Base-by-base conservation (phyloP, 768 basidiomycete genomes). In the Suillus ampliporus region DNA sequence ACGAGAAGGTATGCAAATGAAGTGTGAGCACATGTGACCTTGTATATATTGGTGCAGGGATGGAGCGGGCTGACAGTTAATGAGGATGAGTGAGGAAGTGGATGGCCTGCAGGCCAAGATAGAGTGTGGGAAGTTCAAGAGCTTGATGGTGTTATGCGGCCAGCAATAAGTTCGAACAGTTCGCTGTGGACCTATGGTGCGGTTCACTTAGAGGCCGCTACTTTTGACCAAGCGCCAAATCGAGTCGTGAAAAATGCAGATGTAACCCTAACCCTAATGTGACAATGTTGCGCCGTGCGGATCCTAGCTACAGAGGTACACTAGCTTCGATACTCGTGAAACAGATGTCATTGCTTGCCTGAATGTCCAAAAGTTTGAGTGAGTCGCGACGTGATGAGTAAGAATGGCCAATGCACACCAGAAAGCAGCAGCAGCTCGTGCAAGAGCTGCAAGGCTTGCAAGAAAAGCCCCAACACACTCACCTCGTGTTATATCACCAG, bases 381-480 rank as follows among this genome's bases (percentile, higher is more conserved):
- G 9, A 38, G 47, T 48, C 1, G 15, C 1, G 47, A 48, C 8
- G 15, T 48, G 47, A 47, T 7, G 5, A 21, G 46, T 47, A 26
- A 47, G 1, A 47, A 47, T 47, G 46, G 46, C 46, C 46, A 47
- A 47, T 4, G 11, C 2, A 4, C 53, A 54, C 28, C 53, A 54
- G 53, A 54, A 54, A 54, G 52, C 31, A 34, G 53, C 53, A 35
- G 53, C 53, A 35, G 53, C 53, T 54, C 23, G 31, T 54, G 53
- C 53, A 54, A 54, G 53, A 54, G 53, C 31, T 54, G 53, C 34
- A 40, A 54, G n/a, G 26, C 31, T 34, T 54, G 31, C 19, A 17
- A 54, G 38, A 34, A 54, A 54, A 40, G 38, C 31, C 4, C 38
- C 1, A 54, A 47, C 23, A 26, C 3, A 5, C 21, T n/a, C 53